Conservation (phyloP, 352 stramenopile species). For the Pythium plurisporium region DNA sequence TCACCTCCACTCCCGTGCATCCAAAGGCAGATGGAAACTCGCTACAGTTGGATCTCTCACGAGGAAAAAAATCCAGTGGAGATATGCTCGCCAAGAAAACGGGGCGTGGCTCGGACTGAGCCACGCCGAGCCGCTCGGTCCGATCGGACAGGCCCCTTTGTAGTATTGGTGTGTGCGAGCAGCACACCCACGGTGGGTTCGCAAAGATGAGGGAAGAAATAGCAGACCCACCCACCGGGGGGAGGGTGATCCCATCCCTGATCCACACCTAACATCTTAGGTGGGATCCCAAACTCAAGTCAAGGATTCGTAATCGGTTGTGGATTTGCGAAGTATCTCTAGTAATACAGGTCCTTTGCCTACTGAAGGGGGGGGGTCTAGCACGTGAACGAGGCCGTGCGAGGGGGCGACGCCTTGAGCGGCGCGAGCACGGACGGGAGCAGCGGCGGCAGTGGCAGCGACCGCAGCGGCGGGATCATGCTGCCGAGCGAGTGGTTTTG, state of each 20-base stretch:
- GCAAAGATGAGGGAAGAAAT: no score
- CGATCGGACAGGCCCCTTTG: no score
- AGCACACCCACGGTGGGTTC: no score
- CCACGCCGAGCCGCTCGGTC: no score
- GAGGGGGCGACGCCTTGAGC: slow-evolving; percentile 1
- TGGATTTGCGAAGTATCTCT: neutral
- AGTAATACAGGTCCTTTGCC: neutral
- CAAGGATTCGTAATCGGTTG: neutral
- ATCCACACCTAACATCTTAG: no score
- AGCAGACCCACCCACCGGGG: no score
- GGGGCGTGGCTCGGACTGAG: neutral
- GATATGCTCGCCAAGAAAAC: neutral
- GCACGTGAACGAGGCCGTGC: neutral
- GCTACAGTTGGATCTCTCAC: neutral
- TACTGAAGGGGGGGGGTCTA: neutral
- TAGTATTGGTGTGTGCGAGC: no score
- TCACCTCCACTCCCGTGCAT: no score
- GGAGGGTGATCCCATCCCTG: no score
- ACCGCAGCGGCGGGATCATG: slow-evolving; percentile 18
- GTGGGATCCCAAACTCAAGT: no score
- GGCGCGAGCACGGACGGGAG: slow-evolving; percentile 9
- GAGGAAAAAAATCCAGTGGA: neutral
- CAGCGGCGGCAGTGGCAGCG: slow-evolving; percentile 12
- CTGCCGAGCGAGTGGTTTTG: neutral
- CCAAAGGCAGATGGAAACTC: neutral